Percentiles rank a stretch among this genome's conserved stretches.
Evolutionary conservation across 2,329 filamentous ascomycete genomes (phyloP).

Genomic region (Curvularia sp.): DNA sequence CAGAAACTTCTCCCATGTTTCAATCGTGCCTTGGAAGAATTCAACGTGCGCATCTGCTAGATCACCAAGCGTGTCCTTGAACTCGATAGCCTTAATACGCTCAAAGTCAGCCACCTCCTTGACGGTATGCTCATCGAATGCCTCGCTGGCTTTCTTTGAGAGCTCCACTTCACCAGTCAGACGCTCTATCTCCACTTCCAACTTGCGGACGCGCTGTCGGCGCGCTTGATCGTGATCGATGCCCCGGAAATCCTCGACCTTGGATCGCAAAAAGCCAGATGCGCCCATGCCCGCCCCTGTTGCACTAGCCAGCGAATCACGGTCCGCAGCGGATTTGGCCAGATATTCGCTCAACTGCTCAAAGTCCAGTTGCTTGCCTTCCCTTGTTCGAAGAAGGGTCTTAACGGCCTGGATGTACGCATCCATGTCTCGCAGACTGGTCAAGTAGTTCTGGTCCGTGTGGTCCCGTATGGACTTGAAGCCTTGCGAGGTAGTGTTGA

Average conservation of each 20-base stretch:
- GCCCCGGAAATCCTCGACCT: slow-evolving; percentile 94
- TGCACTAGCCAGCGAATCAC: slow-evolving; percentile 76
- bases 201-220: slow-evolving; percentile 83
- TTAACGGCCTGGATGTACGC: slow-evolving; percentile 90
- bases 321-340: slow-evolving; percentile 85
- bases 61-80: slow-evolving; percentile 82
- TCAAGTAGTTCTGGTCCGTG: slow-evolving; percentile 95
- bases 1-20: slow-evolving; percentile 90
- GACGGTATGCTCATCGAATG: slow-evolving; percentile 95
- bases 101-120: slow-evolving; percentile 94
- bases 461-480: slow-evolving; percentile 84
- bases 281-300: slow-evolving; percentile 72
- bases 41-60: slow-evolving; percentile 84
- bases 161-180: slow-evolving; percentile 85
- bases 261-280: slow-evolving; percentile 86
- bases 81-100: slow-evolving; percentile 92
- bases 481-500: slow-evolving; percentile 81
- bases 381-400: slow-evolving; percentile 85
- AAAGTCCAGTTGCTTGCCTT: slow-evolving; percentile 97
- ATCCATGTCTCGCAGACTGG: slow-evolving; percentile 92
- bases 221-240: slow-evolving; percentile 94
- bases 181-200: slow-evolving; percentile 92
- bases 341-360: slow-evolving; percentile 96
- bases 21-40: slow-evolving; percentile 81
- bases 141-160: slow-evolving; percentile 84